Base-by-base conservation (phyloP, 352 stramenopile genomes). In the Saprolegnia parasitica region DNA sequence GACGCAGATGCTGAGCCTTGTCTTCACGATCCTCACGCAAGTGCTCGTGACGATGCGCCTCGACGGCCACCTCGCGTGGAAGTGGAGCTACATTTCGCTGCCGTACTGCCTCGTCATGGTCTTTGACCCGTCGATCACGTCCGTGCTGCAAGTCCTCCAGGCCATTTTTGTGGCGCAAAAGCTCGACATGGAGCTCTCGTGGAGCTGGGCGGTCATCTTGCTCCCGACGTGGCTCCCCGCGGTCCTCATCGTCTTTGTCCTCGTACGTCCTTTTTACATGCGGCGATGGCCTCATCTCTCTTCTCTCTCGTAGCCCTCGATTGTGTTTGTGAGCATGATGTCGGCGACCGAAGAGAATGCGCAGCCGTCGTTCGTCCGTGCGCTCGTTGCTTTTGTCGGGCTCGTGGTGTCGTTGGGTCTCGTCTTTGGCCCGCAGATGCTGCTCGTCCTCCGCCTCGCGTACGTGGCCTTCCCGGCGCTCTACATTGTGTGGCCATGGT, bases 121-220 rank as follows among this genome's bases (percentile, higher is more conserved):
- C 35, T 60, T 60, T 24, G 52, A 60, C 35, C 52, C 52, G 35
- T 60, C 52, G 11, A 60, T 60, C 35, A 40, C 35, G 13, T 46
- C 32, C 62, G 23, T 68, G 13, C 18, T 68, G 39, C 62, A 68
- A 35, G 46, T 68, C 16, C 23, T 42, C 18, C 62, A 68, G 24
- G 46, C 47, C 39, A 40, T 68, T 16, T 68, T 68, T 21, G 42
- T 68, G 18, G 62, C 42, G 26, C 46, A 57, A 11, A 68, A 68
- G 50, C 42, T 58, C 16, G 62, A 68, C 24, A 35, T 21, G 32
- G n/a, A 32, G 9, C 16, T 68, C 0, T 20, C 26, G 15, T 68
- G 62, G 62, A n/a, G 32, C 9, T 68, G 62, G 62, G 32, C 62
- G 11, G 47, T 58, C 9, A n/a, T 68, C 16, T 60, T 68, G 18